Percentiles rank a stretch among this genome's conserved stretches.
Conservation (phyloP, 1,139 yeast genomes). For the Yamadazyma aaseri region DNA sequence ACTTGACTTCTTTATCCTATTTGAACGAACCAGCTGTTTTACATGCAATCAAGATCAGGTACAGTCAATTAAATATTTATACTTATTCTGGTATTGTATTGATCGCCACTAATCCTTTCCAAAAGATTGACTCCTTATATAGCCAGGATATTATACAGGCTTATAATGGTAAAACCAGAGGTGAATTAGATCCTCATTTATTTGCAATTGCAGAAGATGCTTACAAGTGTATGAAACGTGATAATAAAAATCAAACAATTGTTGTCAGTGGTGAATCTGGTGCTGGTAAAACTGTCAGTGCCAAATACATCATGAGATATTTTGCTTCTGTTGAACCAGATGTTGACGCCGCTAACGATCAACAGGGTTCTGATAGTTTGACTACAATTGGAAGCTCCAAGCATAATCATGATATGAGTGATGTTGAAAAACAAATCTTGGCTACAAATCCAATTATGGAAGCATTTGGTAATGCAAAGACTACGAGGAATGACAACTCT, state of each 20-base stretch:
- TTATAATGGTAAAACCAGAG: constrained; percentile 88
- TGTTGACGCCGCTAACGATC: constrained; percentile 16
- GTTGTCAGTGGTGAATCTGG: constrained; percentile 98
- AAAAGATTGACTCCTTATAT: constrained; percentile 84
- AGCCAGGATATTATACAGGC: constrained; percentile 91
- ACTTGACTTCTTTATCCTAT: constrained; percentile 86
- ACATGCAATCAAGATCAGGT: constrained; percentile 89
- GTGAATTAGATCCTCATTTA: constrained; percentile 93
- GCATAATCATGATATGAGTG: constrained; percentile 73
- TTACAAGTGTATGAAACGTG: constrained; percentile 90
- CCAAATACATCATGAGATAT: constrained; percentile 96
- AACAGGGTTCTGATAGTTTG: constrained; percentile 1
- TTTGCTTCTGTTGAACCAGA: constrained; percentile 86
- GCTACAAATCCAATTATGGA: constrained; percentile 99
- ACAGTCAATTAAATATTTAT: constrained; percentile 84
- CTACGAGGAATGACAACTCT: constrained; percentile 95
- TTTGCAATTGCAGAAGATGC: constrained; percentile 99
- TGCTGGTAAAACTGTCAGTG: constrained; percentile 97
- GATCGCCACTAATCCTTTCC: constrained; percentile 96
- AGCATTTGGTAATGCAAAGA: constrained; percentile 97
- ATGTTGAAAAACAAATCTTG: constrained; percentile 89
- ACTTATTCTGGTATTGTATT: constrained; percentile 97
- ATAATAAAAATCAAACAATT: constrained; percentile 84
- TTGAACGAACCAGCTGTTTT: constrained; percentile 95
- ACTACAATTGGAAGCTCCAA: constrained; percentile 35